Base-by-base conservation (phyloP, 805 yeast species). In the Nakazawaea anatomiae region DNA sequence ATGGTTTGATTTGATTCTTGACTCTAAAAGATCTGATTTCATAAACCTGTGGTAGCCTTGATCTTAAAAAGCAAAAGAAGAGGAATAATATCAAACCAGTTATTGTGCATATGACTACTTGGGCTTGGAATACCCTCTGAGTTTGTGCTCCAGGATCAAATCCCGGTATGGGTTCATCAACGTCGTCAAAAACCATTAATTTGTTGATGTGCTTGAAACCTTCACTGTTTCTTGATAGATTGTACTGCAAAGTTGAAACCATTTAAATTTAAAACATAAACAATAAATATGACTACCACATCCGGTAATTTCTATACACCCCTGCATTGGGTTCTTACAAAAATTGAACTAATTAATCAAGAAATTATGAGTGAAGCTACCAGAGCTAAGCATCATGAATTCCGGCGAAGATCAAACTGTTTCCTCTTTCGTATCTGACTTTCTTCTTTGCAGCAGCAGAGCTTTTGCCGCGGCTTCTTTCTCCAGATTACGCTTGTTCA, bases 71-170 rank as follows among this genome's bases (percentile, higher is more conserved):
- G 55, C 85, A 80, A 59, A 80, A 80, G 27, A 74, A 57, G 10
- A 72, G 46, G 52, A 80, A 77, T 29, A 79, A 70, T 9, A 70
- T 53, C 6, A 68, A 35, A 0, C 85, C 85, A n/a, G 75, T 60
- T 44, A 70, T 59, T 2, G 74, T 58, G 53, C 83, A 79, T 39
- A 80, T 67, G 52, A 69, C 66, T 46, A 80, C 63, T 59, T 80
- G 86, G 11, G 81, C 77, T 45, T 71, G 72, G 63, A 80, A 80
- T 47, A 80, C 80, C n/a, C 82, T 71, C 61, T 78, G 83, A 41
- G 77, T 70, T 39, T 67, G 70, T 7, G 59, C 57, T 30, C 67
- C 55, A 2, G 75, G 75, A 56, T 75, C 76, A 50, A 70, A 67
- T 28, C 69, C 66, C 25, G 76, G 74, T 5, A 74, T 68, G 34